These are phyloP conservation scores for Boechera stricta DNA, from an alignment of 345 rosid genomes.

Conservation along the genomic window DNA sequence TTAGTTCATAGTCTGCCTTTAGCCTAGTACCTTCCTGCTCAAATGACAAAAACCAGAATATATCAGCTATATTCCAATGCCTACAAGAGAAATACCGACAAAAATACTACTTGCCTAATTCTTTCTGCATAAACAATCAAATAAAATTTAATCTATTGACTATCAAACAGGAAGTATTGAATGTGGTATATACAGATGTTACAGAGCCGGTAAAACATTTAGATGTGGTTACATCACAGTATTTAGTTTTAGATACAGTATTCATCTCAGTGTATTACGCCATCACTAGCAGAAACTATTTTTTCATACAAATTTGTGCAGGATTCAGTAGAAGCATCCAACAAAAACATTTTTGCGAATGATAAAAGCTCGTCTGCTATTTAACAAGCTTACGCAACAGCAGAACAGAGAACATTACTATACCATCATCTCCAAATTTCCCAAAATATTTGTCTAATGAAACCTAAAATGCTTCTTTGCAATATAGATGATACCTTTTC, in stretches of 20 bases:
- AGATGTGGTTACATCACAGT: background rate
- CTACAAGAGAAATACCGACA: background rate
- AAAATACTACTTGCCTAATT: constrained; percentile 3
- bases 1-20: constrained; percentile 82
- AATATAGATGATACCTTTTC: constrained; percentile 60
- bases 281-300: background rate
- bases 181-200: background rate
- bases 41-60: constrained; percentile 3
- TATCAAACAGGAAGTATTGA: background rate
- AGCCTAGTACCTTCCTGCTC: constrained; percentile 82
- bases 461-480: constrained; percentile 17
- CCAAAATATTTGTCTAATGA: background rate
- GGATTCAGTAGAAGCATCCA: background rate
- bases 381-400: constrained; percentile 4
- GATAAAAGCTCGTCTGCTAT: background rate
- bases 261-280: too few species aligned
- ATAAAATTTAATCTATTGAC: background rate
- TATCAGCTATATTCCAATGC: background rate
- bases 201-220: background rate
- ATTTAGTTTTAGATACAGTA: background rate
- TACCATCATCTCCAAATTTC: constrained; percentile 1
- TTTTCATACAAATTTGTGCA: background rate
- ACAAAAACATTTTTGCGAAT: background rate
- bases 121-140: constrained; percentile 13
- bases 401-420: background rate